These are phyloP conservation scores for Pelargonium australe DNA, from an alignment of 441 rosid genomes.

Conservation along the genomic window DNA sequence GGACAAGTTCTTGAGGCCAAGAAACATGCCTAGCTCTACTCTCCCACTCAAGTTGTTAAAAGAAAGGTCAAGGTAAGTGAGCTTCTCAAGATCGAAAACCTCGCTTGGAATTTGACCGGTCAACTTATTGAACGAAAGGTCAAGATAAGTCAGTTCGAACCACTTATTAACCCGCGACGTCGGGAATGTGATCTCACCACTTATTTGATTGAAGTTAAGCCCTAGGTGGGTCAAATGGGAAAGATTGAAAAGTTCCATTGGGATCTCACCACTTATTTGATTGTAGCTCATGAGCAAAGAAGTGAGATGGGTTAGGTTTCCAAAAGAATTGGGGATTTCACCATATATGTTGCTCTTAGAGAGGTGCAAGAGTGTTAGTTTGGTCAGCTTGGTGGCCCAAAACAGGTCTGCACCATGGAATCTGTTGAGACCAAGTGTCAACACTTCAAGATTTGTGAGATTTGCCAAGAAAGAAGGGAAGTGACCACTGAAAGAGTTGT, in stretches of 20 bases:
- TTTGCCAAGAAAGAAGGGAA: slow-evolving; percentile 3
- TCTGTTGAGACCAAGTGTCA: background rate
- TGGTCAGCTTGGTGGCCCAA: background rate
- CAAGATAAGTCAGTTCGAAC: background rate
- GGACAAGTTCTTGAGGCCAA: background rate
- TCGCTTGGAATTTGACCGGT: background rate
- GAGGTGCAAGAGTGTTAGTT: background rate
- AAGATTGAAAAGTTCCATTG: slow-evolving; percentile 5
- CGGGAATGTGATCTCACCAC: background rate
- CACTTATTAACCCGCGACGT: background rate
- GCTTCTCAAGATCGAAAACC: background rate
- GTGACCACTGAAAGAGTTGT: background rate
- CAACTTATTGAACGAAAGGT: slow-evolving; percentile 10
- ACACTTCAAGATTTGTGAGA: background rate
- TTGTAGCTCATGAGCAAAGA: rapidly evolving
- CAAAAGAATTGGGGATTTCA: background rate
- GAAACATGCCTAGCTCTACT: background rate
- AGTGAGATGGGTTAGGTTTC: background rate
- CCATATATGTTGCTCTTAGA: background rate
- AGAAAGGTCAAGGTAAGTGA: background rate
- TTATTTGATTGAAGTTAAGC: slow-evolving; percentile 5
- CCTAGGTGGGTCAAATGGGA: background rate
- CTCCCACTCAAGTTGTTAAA: background rate
- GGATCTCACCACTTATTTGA: slow-evolving; percentile 8
- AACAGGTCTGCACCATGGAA: background rate